A percentile compares a stretch with the other conserved stretches of the same genome.
Conservation (phyloP, 352 stramenopile species). For the Phytophthora sp. region DNA sequence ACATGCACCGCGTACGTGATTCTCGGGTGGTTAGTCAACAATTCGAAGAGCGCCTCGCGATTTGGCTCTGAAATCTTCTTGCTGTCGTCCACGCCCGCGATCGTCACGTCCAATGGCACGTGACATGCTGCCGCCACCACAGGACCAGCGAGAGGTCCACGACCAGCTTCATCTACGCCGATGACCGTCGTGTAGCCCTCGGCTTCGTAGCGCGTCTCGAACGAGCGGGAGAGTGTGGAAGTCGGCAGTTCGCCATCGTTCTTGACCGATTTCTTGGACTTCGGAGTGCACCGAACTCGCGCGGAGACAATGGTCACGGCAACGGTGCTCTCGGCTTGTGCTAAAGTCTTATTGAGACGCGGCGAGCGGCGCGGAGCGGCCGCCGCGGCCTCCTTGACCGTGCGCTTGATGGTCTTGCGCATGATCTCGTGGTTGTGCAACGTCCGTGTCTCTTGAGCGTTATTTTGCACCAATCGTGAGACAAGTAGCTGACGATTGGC, state of each 20-base stretch:
- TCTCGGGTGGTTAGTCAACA: slow-evolving; percentile 76
- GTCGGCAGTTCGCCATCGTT: slow-evolving; percentile 1
- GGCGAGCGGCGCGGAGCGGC: slow-evolving; percentile 30
- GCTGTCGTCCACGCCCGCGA: slow-evolving; percentile 93
- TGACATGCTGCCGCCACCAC: slow-evolving; percentile 83
- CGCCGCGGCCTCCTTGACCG: slow-evolving; percentile 26
- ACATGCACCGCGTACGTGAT: slow-evolving; percentile 91
- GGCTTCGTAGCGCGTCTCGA: slow-evolving; percentile 54
- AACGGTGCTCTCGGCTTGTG: neutral
- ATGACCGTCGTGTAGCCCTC: slow-evolving; percentile 83
- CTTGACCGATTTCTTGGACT: slow-evolving; percentile 24
- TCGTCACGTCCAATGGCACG: slow-evolving; percentile 74
- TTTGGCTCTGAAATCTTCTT: slow-evolving; percentile 96
- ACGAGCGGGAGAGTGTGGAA: slow-evolving; percentile 58
- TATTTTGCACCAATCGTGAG: slow-evolving; percentile 44
- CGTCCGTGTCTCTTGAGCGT: neutral
- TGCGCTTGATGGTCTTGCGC: slow-evolving; percentile 35
- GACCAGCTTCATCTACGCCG: slow-evolving; percentile 96
- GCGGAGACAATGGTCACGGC: neutral
- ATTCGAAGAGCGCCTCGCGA: slow-evolving; percentile 91
- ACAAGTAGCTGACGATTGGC: slow-evolving; percentile 25
- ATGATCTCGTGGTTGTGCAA: slow-evolving; percentile 29
- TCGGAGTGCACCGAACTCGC: slow-evolving; percentile 14
- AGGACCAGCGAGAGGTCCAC: slow-evolving; percentile 94
- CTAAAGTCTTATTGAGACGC: slow-evolving; percentile 22